Evolutionary conservation across 768 basidiomycete genomes (phyloP).

Genomic region (Psilocybe cyanescens): DNA sequence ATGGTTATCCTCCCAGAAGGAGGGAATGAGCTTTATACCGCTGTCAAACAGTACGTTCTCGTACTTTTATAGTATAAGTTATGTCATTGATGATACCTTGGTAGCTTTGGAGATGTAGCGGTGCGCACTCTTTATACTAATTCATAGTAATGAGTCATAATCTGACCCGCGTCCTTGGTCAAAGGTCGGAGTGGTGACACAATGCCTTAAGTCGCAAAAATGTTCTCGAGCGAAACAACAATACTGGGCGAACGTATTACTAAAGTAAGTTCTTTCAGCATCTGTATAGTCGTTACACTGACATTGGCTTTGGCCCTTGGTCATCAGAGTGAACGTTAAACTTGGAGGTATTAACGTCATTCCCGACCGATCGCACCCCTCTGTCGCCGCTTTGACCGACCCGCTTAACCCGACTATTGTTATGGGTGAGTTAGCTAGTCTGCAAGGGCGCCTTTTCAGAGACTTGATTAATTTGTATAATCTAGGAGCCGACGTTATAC

Average conservation of each 20-base stretch:
- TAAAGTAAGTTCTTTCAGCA: slow-evolving; percentile 54
- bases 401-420: slow-evolving; percentile 76
- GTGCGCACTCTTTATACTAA: background rate
- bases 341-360: slow-evolving; percentile 85
- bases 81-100: background rate
- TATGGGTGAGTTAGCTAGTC: slow-evolving; percentile 52
- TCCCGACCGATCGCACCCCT: slow-evolving; percentile 56
- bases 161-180: too few species aligned
- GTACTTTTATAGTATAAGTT: background rate
- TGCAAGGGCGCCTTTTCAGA: too few species aligned
- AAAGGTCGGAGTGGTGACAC: slow-evolving; percentile 76
- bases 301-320: background rate
- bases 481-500: slow-evolving; percentile 80
- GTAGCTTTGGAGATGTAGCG: slow-evolving; percentile 73
- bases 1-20: slow-evolving; percentile 75
- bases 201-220: slow-evolving; percentile 72
- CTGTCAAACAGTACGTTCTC: slow-evolving; percentile 72
- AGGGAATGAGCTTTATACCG: slow-evolving; percentile 75
- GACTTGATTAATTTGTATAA: too few species aligned
- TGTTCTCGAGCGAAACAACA: slow-evolving; percentile 71
- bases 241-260: slow-evolving; percentile 79
- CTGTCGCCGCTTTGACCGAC: slow-evolving; percentile 67
- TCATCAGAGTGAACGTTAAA: slow-evolving; percentile 76
- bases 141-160: too few species aligned
- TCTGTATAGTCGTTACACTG: too few species aligned